A percentile compares a stretch with the other conserved stretches of the same genome.
Conservation (phyloP, 805 yeast genomes). For the Debaryomyces castellii region DNA sequence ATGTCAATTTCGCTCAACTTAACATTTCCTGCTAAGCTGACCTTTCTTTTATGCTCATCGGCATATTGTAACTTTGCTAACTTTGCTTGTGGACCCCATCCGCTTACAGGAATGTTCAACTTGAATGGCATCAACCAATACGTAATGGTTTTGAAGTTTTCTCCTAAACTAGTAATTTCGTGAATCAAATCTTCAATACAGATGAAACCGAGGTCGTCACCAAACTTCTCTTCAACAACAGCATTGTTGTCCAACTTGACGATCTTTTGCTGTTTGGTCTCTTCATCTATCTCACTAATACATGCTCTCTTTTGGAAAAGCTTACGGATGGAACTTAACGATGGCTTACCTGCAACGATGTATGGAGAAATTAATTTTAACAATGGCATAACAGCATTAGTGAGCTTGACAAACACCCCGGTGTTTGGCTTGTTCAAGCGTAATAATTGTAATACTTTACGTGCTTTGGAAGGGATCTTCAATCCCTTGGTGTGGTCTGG, state of each 20-base stretch:
- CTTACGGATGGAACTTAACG: constrained; percentile 69
- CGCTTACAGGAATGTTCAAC: constrained; percentile 66
- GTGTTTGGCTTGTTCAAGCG: constrained; percentile 60
- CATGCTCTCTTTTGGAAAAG: constrained; percentile 77
- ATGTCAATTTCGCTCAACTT: constrained; percentile 72
- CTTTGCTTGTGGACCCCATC: constrained; percentile 72
- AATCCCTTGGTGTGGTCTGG: constrained; percentile 60
- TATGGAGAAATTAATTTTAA: constrained; percentile 71
- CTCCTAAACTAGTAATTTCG: constrained; percentile 65
- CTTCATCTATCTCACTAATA: constrained; percentile 38
- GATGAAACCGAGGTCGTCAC: constrained; percentile 57
- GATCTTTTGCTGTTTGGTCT: constrained; percentile 23
- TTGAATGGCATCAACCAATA: constrained; percentile 70
- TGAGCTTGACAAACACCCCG: constrained; percentile 71
- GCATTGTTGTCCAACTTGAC: constrained; percentile 70
- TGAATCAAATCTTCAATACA: constrained; percentile 82
- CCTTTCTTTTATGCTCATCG: constrained; percentile 48
- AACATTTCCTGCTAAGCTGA: constrained; percentile 62
- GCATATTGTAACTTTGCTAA: constrained; percentile 61
- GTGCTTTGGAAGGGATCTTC: constrained; percentile 64
- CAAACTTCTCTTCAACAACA: constrained; percentile 69
- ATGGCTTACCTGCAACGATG: constrained; percentile 71
- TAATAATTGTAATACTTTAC: constrained; percentile 56
- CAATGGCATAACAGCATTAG: constrained; percentile 58
- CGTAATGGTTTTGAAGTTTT: constrained; percentile 57